Base-by-base conservation (phyloP, 2,329 filamentous ascomycete genomes). In the Cladosporium sp. region DNA sequence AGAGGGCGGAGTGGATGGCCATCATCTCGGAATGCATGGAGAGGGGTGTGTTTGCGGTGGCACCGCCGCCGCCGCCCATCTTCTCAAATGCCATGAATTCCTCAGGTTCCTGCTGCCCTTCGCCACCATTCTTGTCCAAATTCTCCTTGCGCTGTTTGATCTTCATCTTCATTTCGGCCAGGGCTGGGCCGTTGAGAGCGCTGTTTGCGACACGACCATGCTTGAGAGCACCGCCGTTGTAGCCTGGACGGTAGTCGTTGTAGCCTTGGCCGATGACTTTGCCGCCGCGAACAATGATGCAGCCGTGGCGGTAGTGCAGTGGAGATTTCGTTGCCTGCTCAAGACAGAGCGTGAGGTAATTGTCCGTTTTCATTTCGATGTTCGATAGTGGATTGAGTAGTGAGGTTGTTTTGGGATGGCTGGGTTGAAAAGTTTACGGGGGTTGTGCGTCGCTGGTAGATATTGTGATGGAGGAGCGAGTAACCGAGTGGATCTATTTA, bases 11-110 rank as follows among this genome's bases (percentile, higher is more conserved):
- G 57, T 74, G 71, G 59, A 79, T 76, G 22, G 75, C 76, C 73
- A 78, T 78, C 74, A 78, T 78, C 67, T 78, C 75, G 3, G 72
- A 72, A 57, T 79, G 76, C 73, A 79, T 77, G 13, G 69, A 74
- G 15, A 79, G 65, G 8, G 70, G 68, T 25, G 65, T 64, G 54
- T 74, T 75, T 47, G 67, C 65, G 27, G 66, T 60, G 49, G 66
- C 64, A 15, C 69, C 69, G 30, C 63, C 63, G 38, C 65, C 62
- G 13, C 43, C 35, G 50, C 59, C 60, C 40, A 62, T 57, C 41
- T 56, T 57, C 58, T 72, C 70, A 49, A 70, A 71, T 2, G 63
- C 63, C 39, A 67, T 67, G 54, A 74, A 74, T 3, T 63, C 59
- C 45, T 55, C 46, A 18, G 41, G 19, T 53, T 58, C 57, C 50